Conservation (phyloP, 805 yeast genomes). For the Metschnikowia colocasiae region DNA sequence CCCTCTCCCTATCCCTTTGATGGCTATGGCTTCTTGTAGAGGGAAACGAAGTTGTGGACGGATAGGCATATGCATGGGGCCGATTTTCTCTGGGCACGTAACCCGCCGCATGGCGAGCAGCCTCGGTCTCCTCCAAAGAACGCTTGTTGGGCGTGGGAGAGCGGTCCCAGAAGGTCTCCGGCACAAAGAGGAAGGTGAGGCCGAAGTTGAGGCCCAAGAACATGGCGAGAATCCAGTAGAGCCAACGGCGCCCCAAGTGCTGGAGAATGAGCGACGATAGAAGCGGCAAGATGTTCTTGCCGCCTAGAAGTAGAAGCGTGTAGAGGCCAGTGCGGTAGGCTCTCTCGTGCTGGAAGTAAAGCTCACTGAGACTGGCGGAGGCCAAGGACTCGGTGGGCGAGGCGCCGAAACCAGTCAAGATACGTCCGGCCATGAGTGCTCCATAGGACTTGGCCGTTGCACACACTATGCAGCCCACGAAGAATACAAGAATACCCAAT, state of each 20-base stretch:
- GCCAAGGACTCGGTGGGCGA: conserved; percentile 61
- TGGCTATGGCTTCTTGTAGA: background rate
- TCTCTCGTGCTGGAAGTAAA: conserved; percentile 57
- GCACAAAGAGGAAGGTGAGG: conserved; percentile 51
- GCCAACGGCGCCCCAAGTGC: conserved; percentile 52
- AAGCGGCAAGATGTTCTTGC: conserved; percentile 57
- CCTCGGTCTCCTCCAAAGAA: conserved; percentile 44
- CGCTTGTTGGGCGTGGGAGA: conserved; percentile 47
- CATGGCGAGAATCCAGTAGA: conserved; percentile 56
- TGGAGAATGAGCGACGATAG: conserved; percentile 52
- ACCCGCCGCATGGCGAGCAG: conserved; percentile 36
- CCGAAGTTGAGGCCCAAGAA: conserved; percentile 46
- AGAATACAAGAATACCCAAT: conserved; percentile 43
- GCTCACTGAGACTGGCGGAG: conserved; percentile 57
- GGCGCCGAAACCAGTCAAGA: conserved; percentile 57
- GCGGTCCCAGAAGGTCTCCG: conserved; percentile 64
- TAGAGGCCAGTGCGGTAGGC: conserved; percentile 58
- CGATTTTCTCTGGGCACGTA: conserved; percentile 25
- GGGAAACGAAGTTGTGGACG: conserved; percentile 10
- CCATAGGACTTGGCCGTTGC: conserved; percentile 48
- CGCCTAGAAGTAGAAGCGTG: conserved; percentile 56
- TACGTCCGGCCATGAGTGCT: conserved; percentile 53
- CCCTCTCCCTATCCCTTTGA: background rate
- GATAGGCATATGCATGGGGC: conserved; percentile 30
- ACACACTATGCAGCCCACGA: conserved; percentile 54